Conservation (phyloP, 1,139 yeast species). For the Dujonia santamariae region DNA sequence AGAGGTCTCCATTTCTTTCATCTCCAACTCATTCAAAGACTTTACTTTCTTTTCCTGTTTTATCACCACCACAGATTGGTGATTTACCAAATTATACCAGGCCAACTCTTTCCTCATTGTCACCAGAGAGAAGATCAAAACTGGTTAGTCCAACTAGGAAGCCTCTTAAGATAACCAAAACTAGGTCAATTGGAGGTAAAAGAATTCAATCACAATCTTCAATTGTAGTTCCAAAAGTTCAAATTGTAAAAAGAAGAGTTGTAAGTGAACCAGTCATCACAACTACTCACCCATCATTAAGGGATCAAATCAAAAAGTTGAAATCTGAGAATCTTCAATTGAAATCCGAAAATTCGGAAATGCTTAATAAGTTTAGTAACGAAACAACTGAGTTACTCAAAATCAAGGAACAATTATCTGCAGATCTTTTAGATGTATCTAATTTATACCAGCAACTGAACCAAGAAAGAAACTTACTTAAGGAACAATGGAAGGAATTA, state of each 20-base stretch:
- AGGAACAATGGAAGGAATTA: constrained; percentile 13
- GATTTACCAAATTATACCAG: constrained; percentile 28
- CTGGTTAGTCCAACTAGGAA: constrained; percentile 6
- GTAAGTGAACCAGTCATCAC: background rate
- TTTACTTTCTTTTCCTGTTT: background rate
- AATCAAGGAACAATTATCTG: no score
- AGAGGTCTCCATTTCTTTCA: no score
- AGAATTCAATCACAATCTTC: no score
- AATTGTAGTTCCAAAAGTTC: no score
- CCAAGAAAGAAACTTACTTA: constrained; percentile 11
- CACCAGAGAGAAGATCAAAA: constrained; percentile 13
- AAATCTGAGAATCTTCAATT: constrained; percentile 13
- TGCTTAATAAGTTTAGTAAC: no score
- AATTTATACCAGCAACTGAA: constrained; percentile 1
- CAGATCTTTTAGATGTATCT: no score
- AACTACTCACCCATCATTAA: constrained; percentile 7
- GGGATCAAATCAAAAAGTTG: constrained; percentile 11
- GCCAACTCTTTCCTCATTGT: constrained; percentile 26
- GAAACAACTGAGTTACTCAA: no score
- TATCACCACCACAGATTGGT: constrained; percentile 6
- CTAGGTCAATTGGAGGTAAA: no score
- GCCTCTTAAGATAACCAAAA: no score
- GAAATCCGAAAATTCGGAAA: constrained; percentile 8
- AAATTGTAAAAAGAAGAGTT: no score
- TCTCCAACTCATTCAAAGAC: no score